Evolutionary conservation across 768 basidiomycete genomes (phyloP), one percentile per base, ranked within the genome.

Genomic region (Suillus spraguei): DNA sequence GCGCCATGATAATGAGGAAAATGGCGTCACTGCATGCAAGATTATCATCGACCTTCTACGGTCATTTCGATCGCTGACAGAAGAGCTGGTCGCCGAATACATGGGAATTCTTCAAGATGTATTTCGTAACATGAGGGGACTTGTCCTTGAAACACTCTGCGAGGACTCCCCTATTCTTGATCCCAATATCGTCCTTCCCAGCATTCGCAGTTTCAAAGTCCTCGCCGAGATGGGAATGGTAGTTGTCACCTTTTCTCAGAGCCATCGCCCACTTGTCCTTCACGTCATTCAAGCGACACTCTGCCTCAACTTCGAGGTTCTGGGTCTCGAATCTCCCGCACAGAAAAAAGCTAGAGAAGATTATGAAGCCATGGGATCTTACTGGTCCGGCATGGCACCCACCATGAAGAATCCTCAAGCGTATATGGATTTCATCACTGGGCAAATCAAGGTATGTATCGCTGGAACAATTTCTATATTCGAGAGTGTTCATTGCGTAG

Each of bases 1-100:
- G 36, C 88, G 91, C 32, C 80, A 85, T 67, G 97, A 99, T 79
- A 98, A 97, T 73, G 97, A 99, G 77, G 97, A 99, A 73, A 96
- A 95, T 71, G 97, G 93, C 3, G 83, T 90, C 38, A 83, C 88
- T 2, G 91, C 90, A 61, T 94, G 95, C 83, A 99, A 98, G 78
- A 91, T 89, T 62, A 82, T 97, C 70, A 89, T 94, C 63, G 97
- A 99, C 77, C 82, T 95, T 24, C 85, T 92, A 70, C 87, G 97
- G 56, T 86, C 83, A 59, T 92, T 91, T 73, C 86, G 91, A 69
- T 76, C 83, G 11, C 78, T 91, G 55, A 85, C 86, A 17, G 93
- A 94, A 66, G 87, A 92, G 10, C 82, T 87, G 59, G 82, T 95
- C 54, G 77, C 85, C 42, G 90, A 94, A 59, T 95, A 97, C 77